phyloP scores from a whole-genome alignment of 140 eudicot genomes.

The Cichorium intybus region DNA sequence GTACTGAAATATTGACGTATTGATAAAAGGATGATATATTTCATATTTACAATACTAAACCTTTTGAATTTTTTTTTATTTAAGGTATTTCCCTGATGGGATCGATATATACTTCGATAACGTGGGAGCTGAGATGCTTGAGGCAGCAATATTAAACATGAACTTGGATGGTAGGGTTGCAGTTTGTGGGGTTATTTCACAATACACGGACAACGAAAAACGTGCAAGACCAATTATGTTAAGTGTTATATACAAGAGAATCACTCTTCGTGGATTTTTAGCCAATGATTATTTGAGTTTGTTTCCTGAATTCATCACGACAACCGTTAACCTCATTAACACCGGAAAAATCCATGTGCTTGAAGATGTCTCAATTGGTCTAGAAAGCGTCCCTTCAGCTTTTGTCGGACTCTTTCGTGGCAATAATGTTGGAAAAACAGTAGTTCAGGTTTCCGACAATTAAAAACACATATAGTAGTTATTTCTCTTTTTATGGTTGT shows the following conservation, averaged over 20 bases:
- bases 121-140: constrained; percentile 82
- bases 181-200: constrained; percentile 72
- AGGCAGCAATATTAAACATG: constrained; percentile 79
- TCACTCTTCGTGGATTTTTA: constrained; percentile 64
- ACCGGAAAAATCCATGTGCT: constrained; percentile 49
- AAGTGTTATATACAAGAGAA: constrained; percentile 63
- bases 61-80: not conserved
- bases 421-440: constrained; percentile 61
- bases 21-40: too few species aligned
- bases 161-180: constrained; percentile 59
- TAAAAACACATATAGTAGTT: constrained; percentile 8
- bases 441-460: constrained; percentile 48
- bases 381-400: constrained; percentile 71
- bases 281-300: constrained; percentile 37
- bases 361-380: constrained; percentile 62
- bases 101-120: constrained; percentile 88
- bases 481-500: too few species aligned
- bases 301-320: constrained; percentile 48
- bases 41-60: not conserved
- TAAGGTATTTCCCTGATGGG: constrained; percentile 75
- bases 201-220: constrained; percentile 39
- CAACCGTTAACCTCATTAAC: constrained; percentile 47
- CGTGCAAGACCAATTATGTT: constrained; percentile 65
- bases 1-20: not conserved
- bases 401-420: constrained; percentile 69